Percentiles rank a stretch among this genome's conserved stretches.
Conservation (phyloP, 495 filamentous ascomycete genomes). For the Geoglossum glabrum region DNA sequence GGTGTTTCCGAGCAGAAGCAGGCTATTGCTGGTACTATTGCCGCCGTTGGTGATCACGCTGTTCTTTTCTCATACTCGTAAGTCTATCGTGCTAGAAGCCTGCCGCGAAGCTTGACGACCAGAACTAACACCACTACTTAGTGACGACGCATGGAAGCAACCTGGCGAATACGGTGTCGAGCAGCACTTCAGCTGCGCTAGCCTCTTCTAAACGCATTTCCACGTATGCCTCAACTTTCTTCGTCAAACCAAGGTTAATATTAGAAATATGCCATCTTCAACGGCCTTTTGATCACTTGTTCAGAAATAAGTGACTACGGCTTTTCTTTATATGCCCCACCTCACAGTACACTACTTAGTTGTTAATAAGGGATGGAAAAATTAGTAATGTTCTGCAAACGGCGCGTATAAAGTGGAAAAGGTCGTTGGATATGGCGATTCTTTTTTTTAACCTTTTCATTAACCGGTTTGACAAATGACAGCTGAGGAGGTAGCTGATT, state of each 20-base stretch:
- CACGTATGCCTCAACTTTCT: not conserved
- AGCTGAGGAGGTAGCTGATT: too few relatives aligned
- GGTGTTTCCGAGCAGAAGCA: slow-evolving; percentile 41
- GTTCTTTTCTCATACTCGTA: slow-evolving; percentile 57
- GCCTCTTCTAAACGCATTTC: slow-evolving; percentile 24
- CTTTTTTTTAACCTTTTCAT: not conserved
- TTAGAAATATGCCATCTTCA: not conserved
- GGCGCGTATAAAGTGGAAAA: not conserved
- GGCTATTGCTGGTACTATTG: slow-evolving; percentile 48
- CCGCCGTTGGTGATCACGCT: slow-evolving; percentile 32
- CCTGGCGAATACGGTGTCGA: slow-evolving; percentile 52
- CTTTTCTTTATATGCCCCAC: not conserved
- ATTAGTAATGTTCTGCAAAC: not conserved
- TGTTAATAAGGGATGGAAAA: not conserved
- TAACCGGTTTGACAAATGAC: not conserved
- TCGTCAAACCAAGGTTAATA: not conserved
- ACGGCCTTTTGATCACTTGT: not conserved
- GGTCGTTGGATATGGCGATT: not conserved
- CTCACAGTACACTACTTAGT: not conserved
- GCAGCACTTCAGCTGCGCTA: slow-evolving; percentile 51
- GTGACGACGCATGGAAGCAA: slow-evolving; percentile 65
- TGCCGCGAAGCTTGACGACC: too few relatives aligned
- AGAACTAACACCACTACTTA: too few relatives aligned
- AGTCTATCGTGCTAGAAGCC: too few relatives aligned
- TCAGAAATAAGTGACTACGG: not conserved